Evolutionary conservation across 2,329 filamentous ascomycete species (phyloP).

Genomic region (Cytospora paraplurivora): DNA sequence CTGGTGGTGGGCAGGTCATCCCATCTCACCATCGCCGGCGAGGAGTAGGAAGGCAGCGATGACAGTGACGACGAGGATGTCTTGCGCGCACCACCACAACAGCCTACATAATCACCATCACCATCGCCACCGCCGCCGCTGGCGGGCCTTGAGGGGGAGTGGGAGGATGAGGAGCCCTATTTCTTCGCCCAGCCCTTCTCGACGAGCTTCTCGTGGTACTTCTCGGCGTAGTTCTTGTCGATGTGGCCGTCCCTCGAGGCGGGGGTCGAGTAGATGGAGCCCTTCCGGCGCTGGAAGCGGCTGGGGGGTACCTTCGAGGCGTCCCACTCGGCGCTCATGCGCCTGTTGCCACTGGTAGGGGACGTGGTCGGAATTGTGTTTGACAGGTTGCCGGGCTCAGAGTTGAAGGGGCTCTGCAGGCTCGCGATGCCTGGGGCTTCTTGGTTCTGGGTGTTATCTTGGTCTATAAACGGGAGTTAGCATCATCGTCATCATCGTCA

Average conservation of each 20-base stretch:
- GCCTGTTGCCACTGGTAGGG: constrained; percentile 37
- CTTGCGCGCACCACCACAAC: neutral
- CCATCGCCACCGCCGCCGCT: neutral
- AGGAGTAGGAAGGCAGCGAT: neutral
- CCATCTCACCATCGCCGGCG: neutral
- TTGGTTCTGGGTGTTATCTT: constrained; percentile 32
- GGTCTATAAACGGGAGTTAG: constrained; percentile 16
- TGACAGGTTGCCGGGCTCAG: neutral
- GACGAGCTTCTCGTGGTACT: constrained; percentile 62
- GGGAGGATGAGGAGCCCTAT: neutral
- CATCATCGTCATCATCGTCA: neutral
- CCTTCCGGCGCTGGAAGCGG: constrained; percentile 70
- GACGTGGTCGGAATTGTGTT: constrained; percentile 39
- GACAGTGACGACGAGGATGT: neutral
- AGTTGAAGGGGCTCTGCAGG: constrained; percentile 21
- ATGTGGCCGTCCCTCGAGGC: constrained; percentile 66
- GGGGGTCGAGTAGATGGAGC: constrained; percentile 68
- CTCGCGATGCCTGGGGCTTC: constrained; percentile 31
- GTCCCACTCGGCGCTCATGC: constrained; percentile 55
- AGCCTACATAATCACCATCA: too few species aligned
- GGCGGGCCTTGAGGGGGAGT: neutral
- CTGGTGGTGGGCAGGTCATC: neutral
- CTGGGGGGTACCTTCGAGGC: constrained; percentile 68
- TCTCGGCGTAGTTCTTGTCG: constrained; percentile 58
- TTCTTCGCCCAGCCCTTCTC: constrained; percentile 48